Percentiles rank a stretch among this genome's conserved stretches.
These are phyloP conservation scores for Dacryopinax spathularia DNA, from an alignment of 768 basidiomycete species.

Conservation along the genomic window DNA sequence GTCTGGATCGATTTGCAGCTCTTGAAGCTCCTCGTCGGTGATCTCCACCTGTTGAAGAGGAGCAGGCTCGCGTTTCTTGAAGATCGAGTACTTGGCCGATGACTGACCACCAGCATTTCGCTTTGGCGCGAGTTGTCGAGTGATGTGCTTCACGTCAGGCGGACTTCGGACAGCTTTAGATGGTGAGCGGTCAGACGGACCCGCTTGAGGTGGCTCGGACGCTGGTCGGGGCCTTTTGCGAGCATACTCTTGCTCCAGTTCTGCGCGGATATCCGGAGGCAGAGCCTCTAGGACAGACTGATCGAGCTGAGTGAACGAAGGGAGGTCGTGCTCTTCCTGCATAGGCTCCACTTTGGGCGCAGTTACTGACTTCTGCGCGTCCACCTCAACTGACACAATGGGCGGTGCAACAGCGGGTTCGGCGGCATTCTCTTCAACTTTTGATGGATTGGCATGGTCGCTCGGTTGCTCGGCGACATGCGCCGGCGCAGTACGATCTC, in stretches of 20 bases:
- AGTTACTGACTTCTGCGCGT: not conserved
- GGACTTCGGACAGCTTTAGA: slow-evolving; percentile 21
- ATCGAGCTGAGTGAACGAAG: slow-evolving; percentile 66
- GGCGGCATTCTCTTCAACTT: not conserved
- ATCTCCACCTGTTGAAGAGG: slow-evolving; percentile 26
- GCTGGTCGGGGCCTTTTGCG: slow-evolving; percentile 8
- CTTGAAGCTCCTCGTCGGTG: slow-evolving; percentile 41
- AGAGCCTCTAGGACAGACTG: slow-evolving; percentile 53
- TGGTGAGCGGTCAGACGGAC: slow-evolving; percentile 9
- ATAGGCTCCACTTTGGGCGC: too few relatives aligned
- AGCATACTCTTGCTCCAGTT: slow-evolving; percentile 49
- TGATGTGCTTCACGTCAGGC: slow-evolving; percentile 42
- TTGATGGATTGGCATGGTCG: not conserved
- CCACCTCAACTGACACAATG: not conserved
- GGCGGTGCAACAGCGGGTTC: not conserved
- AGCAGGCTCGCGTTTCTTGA: slow-evolving; percentile 23
- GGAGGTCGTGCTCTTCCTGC: slow-evolving; percentile 27
- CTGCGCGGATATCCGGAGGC: slow-evolving; percentile 52
- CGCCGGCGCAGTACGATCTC: not conserved
- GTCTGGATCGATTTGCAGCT: slow-evolving; percentile 57
- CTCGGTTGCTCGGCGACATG: slow-evolving; percentile 2
- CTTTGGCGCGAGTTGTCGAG: slow-evolving; percentile 48
- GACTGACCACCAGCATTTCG: slow-evolving; percentile 31
- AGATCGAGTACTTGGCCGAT: slow-evolving; percentile 26
- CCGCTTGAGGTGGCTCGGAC: slow-evolving; percentile 19